These are phyloP conservation scores for Hemileccinum rubropunctum DNA, from an alignment of 768 basidiomycete genomes.

Conservation along the genomic window DNA sequence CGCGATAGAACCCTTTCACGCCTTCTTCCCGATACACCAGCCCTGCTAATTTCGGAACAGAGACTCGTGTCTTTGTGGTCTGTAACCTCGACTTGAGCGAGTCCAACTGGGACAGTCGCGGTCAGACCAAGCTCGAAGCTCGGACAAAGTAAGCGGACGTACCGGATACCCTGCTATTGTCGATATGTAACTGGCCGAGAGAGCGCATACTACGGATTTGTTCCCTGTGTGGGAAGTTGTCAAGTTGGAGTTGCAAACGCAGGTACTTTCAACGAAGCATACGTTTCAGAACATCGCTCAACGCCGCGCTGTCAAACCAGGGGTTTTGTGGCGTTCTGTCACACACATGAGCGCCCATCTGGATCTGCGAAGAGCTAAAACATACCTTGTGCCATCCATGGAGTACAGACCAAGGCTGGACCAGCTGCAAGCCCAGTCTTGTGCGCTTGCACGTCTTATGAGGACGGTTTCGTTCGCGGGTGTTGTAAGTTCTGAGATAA, in stretches of 20 bases:
- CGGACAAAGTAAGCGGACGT: conserved; percentile 9
- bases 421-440: conserved; percentile 70
- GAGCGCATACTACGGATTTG: conserved; percentile 86
- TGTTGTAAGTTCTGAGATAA: conserved; percentile 11
- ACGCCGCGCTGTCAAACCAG: conserved; percentile 58
- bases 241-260: conserved; percentile 1
- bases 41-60: conserved; percentile 67
- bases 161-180: conserved; percentile 92
- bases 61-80: conserved; percentile 72
- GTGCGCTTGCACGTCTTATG: conserved; percentile 59
- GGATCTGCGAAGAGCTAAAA: not conserved
- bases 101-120: conserved; percentile 61
- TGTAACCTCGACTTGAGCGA: conserved; percentile 93
- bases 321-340: conserved; percentile 53
- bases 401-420: conserved; percentile 50
- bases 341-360: conserved; percentile 20
- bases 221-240: conserved; percentile 50
- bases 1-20: conserved; percentile 87
- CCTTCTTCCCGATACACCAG: conserved; percentile 83
- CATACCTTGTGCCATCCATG: conserved; percentile 78
- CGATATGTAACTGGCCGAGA: conserved; percentile 88
- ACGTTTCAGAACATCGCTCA: conserved; percentile 70
- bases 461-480: conserved; percentile 15
- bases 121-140: not conserved
- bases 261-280: conserved; percentile 23